Conservation (phyloP, 2,329 filamentous ascomycete species). For the Herpotrichia juniperi region DNA sequence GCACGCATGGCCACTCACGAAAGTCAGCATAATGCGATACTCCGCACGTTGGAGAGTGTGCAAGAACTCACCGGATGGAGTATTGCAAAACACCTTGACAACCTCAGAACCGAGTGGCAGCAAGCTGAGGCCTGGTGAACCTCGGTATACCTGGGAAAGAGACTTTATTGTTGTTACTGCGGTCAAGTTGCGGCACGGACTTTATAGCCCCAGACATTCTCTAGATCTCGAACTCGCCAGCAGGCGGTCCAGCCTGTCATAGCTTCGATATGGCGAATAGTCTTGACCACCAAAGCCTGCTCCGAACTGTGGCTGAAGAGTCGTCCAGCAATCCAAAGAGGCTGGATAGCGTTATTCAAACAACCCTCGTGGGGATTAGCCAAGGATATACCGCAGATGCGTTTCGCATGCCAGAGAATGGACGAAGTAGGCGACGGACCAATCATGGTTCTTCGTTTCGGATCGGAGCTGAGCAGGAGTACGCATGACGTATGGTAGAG, state of each 20-base stretch:
- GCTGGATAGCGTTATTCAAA: slow-evolving; percentile 64
- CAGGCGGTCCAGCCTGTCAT: slow-evolving; percentile 61
- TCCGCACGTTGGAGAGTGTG: slow-evolving; percentile 48
- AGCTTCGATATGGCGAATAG: slow-evolving; percentile 58
- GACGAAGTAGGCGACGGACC: slow-evolving; percentile 46
- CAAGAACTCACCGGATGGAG: slow-evolving; percentile 53
- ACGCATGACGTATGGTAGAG: slow-evolving; percentile 63
- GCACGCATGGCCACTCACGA: slow-evolving; percentile 57
- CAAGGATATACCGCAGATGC: slow-evolving; percentile 62
- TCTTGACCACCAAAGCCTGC: slow-evolving; percentile 46
- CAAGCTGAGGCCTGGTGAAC: slow-evolving; percentile 27
- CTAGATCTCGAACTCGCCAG: slow-evolving; percentile 61
- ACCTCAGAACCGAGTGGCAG: slow-evolving; percentile 24
- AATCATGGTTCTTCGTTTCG: slow-evolving; percentile 31
- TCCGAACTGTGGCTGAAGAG: slow-evolving; percentile 59
- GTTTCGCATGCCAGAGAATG: slow-evolving; percentile 61
- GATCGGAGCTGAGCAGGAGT: slow-evolving; percentile 56
- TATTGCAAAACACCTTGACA: slow-evolving; percentile 17
- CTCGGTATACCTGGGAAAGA: too few species aligned
- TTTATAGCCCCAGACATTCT: slow-evolving; percentile 43
- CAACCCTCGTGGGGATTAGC: slow-evolving; percentile 63
- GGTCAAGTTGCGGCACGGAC: slow-evolving; percentile 15
- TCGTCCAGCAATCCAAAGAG: slow-evolving; percentile 62
- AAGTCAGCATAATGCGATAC: slow-evolving; percentile 53
- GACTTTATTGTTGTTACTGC: not conserved